Evolutionary conservation across 2,329 filamentous ascomycete species (phyloP), one percentile per base, ranked within the genome.

Genomic region (Ceratocystis ficicola): DNA sequence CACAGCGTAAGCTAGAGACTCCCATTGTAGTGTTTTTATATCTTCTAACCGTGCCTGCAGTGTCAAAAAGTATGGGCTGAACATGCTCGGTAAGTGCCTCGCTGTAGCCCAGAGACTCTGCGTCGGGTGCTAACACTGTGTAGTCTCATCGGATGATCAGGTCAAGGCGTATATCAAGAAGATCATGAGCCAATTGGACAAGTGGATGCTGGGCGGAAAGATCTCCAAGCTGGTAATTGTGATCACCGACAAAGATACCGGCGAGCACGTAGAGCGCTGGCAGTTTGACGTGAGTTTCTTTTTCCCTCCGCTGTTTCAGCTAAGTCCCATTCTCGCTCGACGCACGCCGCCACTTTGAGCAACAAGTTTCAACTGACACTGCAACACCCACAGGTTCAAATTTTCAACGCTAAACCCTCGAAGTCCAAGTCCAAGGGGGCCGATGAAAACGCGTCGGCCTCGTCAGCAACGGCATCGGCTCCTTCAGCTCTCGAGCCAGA

Each of bases 121-220:
- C 7, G 60, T 6, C 28, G 15, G 30, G 48, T 44, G 32, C 66
- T 65, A 66, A 67, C 50, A 22, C 20, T 67, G 17, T 55, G 17
- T 73, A 86, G 92, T 97, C 63, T 95, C 93, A 41, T 85, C 91
- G 69, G 94, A 99, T 75, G 94, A 97, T 79, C 93, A 99, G 78
- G 94, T 99, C 74, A 95, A 96, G 77, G 90, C 92, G 41, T 99
- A 99, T 78, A 95, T 99, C 80, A 96, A 96, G 77, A 96, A 95
- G 78, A 97, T 99, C 78, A 99, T 96, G 92, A 87, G 86, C 32
- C 94, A 99, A 77, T 84, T 99, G 67, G 93, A 95, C 78, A 90
- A 90, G 74, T 99, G 94, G 94, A 97, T 97, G 91, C 82, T 91
- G 64, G 89, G 88, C 71, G 90, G 92, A 74, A 97, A 99, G 77